A percentile compares a stretch with the other conserved stretches of the same genome.
Evolutionary conservation across 2,329 filamentous ascomycete species (phyloP).

Genomic region (Hypoxylon sp.): DNA sequence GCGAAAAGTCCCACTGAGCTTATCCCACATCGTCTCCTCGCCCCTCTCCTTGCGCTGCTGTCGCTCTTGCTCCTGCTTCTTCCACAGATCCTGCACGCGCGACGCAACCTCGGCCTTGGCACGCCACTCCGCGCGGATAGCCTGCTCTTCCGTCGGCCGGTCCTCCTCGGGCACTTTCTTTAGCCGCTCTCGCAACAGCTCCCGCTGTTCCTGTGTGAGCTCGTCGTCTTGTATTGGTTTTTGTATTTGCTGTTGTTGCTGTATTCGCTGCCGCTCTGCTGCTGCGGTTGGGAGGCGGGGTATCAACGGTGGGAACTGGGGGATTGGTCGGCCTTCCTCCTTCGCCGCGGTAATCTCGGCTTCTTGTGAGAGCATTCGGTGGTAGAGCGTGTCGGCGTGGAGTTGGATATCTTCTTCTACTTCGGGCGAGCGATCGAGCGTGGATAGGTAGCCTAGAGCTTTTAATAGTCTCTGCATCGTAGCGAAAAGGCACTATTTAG

Average conservation of each 20-base stretch:
- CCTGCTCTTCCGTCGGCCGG: slow-evolving; percentile 68
- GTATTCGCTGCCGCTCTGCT: slow-evolving; percentile 33
- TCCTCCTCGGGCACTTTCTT: slow-evolving; percentile 67
- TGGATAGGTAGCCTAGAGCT: slow-evolving; percentile 84
- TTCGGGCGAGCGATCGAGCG: slow-evolving; percentile 68
- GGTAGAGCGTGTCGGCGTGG: slow-evolving; percentile 91
- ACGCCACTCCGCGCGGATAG: slow-evolving; percentile 68
- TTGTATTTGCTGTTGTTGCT: too few relatives aligned
- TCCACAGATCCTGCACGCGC: slow-evolving; percentile 63
- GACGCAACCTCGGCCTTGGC: slow-evolving; percentile 67
- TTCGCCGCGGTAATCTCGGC: slow-evolving; percentile 74
- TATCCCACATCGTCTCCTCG: slow-evolving; percentile 56
- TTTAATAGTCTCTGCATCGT: slow-evolving; percentile 78
- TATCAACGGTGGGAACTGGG: slow-evolving; percentile 67
- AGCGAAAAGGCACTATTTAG: neutral
- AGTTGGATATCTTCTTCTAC: slow-evolving; percentile 92
- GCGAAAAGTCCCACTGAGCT: slow-evolving; percentile 47
- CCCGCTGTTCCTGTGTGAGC: slow-evolving; percentile 58
- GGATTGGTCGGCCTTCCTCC: slow-evolving; percentile 64
- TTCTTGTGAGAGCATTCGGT: slow-evolving; percentile 87
- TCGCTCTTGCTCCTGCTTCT: slow-evolving; percentile 63
- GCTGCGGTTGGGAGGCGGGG: slow-evolving; percentile 44
- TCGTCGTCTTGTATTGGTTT: too few relatives aligned
- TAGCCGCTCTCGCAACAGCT: slow-evolving; percentile 62
- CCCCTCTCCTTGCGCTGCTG: slow-evolving; percentile 66